Base-by-base conservation (phyloP, 169 alveolate genomes). In the Plasmodium fragile region DNA sequence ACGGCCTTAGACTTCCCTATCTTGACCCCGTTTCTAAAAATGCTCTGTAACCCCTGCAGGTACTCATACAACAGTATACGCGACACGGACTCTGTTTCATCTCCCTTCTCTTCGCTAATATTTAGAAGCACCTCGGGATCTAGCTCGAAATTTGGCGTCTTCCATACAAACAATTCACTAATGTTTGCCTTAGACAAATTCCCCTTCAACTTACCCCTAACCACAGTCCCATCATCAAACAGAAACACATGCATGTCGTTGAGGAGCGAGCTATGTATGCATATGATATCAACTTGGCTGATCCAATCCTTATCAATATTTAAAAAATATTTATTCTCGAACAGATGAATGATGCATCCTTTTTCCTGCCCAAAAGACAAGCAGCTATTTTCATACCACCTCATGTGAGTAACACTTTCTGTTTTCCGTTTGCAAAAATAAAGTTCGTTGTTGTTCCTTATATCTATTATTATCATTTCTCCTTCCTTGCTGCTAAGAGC, bases 181-280 rank as follows among this genome's bases (percentile, higher is more conserved):
- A 28, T 49, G 52, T 75, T 85, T 34, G 52, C 65, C 80, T 85
- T 85, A 10, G 78, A 53, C 65, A 73, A 16, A 43, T 34, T 85
- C 43, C 45, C 59, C 65, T 85, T 85, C 45, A 73, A 49, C 65
- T 85, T 53, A 4, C 93, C 93, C 45, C 65, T 75, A 32, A 85
- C 13, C n/a, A 85, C 80, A 13, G 93, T 73, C 28, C 84, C 84
- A 53, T 85, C 93, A 85, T 85, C 93, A 75, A 52, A 85, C 79
- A 77, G n/a, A 34, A 73, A 85, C 30, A 85, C 1, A 18, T 73
- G 79, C 52, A 52, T 85, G 28, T 75, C 70, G 69, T 77, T 55
- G 36, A 49, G 39, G 28, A 85, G 78, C 13, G 30, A 85, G 6
- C 84, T 85, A 85, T 85, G 81, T 85, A 77, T 18, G 69, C 93